Percentiles rank a stretch among this genome's conserved stretches.
These are phyloP conservation scores for Aspergillus egyptiacus DNA, from an alignment of 495 filamentous ascomycete species.

Conservation along the genomic window DNA sequence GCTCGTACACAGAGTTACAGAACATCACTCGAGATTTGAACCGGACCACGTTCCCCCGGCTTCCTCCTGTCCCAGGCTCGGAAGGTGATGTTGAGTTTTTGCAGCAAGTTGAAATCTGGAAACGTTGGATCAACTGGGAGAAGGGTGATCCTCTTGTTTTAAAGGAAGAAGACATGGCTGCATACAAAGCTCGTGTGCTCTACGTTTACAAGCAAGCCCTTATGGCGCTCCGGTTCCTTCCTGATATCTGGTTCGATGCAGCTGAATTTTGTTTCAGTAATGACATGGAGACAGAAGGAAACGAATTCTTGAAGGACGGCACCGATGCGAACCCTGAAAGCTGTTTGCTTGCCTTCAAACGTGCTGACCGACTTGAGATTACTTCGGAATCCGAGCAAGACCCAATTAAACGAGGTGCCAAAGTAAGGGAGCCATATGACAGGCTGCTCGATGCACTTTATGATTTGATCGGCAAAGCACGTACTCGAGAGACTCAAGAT, in stretches of 20 bases:
- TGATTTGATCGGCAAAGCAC: slow-evolving; percentile 64
- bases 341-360: slow-evolving; percentile 79
- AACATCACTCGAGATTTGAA: slow-evolving; percentile 74
- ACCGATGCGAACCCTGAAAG: slow-evolving; percentile 90
- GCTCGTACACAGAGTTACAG: slow-evolving; percentile 72
- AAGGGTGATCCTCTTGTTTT: slow-evolving; percentile 84
- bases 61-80: slow-evolving; percentile 80
- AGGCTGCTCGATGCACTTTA: slow-evolving; percentile 80
- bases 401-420: slow-evolving; percentile 58
- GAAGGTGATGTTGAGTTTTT: slow-evolving; percentile 81
- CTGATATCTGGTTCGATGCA: slow-evolving; percentile 92
- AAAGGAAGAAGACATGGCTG: slow-evolving; percentile 64
- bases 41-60: slow-evolving; percentile 67
- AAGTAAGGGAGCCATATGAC: slow-evolving; percentile 76
- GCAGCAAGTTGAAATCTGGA: slow-evolving; percentile 86
- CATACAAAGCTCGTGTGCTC: slow-evolving; percentile 69
- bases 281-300: slow-evolving; percentile 59
- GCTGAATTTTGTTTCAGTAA: slow-evolving; percentile 89
- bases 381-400: slow-evolving; percentile 65
- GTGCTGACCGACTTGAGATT: slow-evolving; percentile 76
- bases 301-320: slow-evolving; percentile 73
- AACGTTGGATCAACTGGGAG: slow-evolving; percentile 90
- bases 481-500: slow-evolving; percentile 64
- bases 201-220: slow-evolving; percentile 91
- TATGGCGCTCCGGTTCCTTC: slow-evolving; percentile 90